Evolutionary conservation across 2,329 filamentous ascomycete genomes (phyloP), one percentile per base, ranked within the genome.

Genomic region (Sphaerulina populicola): DNA sequence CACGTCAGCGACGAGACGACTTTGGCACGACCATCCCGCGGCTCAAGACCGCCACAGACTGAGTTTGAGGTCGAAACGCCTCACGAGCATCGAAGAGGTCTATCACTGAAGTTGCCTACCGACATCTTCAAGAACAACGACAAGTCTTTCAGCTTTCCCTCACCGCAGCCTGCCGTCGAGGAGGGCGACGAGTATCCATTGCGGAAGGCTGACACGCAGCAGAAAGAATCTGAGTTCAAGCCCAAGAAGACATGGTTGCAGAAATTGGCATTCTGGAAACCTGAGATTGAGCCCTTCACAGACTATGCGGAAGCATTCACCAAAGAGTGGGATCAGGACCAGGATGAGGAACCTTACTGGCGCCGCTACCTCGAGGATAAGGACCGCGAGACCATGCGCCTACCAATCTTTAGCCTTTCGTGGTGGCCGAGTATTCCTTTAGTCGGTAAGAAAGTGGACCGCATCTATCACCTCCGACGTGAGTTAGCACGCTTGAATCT

Each of bases 361-460:
- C 81, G 83, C 61, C 85, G 83, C 54, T 96, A 90, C 70, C 73
- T 97, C 45, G 84, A 82, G 63, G 79, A 81, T 52, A 89, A 86
- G 51, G 82, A 96, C 55, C 83, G 93, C 35, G 88, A 91, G 14
- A 94, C 86, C 0, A 89, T 94, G 72, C 82, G 83, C 42, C 72
- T 96, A 8, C 81, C 88, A 0, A 71, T 78, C 2, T 78, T 81
- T 58, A 72, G 72, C 11, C 70, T 72, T 62, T 69, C 69, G 36
- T 96, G 86, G 84, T 81, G 95, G 66, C 85, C 85, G 2, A 80
- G 82, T 0, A 66, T 95, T n/a, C 88, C 86, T 4, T 70, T 89
- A 1, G 68, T 95, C 44, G 89, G 87, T 48, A 84, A 88, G 66
- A 96, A 97, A 69, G 90, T 96, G 1, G 93, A 98, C 66, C 91